Base-by-base conservation (phyloP, 352 stramenopile genomes). In the Phytophthora tentaculata region DNA sequence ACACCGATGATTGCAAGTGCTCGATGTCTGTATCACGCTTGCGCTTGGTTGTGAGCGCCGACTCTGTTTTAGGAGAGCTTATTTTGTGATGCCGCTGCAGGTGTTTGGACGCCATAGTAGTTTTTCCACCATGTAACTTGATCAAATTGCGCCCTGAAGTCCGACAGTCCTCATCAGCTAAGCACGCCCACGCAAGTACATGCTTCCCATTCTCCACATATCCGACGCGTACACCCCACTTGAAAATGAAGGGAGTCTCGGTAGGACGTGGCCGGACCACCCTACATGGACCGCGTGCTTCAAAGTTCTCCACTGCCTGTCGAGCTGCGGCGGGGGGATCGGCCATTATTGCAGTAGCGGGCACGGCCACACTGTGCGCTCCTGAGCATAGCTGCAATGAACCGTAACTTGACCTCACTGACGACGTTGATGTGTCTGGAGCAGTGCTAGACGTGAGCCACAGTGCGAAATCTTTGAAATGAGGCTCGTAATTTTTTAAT, bases 1-100 rank as follows among this genome's bases (percentile, higher is more conserved):
- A 17, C 10, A 53, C 39, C 1, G 51, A 57, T 5, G 29, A 23
- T 10, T 37, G 51, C 17, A 68, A 37, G 8, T 44, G 45, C n/a
- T 61, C 52, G 2, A 68, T 17, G 3, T 68, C 61, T 19, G 22
- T 35, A 13, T 68, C 51, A 14, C 61, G 51, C 22, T 61, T 61
- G 14, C 61, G 16, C n/a, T 68, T 68, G 17, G 28, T 44, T 39
- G 32, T 9, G 13, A 53, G 2, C 19, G 44, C 44, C n/a, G 47
- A 37, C 2, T 61, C 43, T 5, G 19, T 62, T 51, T 62, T 61
- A 32, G 17, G 51, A 5, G 52, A 68, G 8, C 26, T 9, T 3
- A 62, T 29, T 14, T 61, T 35, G 16, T 68, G 52, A 6, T 57
- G 43, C 6, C 35, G 3, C 16, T 17, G 26, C 0, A 68, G 44